Base-by-base conservation (phyloP, 2,329 filamentous ascomycete genomes). In the Aspergillus sp. region DNA sequence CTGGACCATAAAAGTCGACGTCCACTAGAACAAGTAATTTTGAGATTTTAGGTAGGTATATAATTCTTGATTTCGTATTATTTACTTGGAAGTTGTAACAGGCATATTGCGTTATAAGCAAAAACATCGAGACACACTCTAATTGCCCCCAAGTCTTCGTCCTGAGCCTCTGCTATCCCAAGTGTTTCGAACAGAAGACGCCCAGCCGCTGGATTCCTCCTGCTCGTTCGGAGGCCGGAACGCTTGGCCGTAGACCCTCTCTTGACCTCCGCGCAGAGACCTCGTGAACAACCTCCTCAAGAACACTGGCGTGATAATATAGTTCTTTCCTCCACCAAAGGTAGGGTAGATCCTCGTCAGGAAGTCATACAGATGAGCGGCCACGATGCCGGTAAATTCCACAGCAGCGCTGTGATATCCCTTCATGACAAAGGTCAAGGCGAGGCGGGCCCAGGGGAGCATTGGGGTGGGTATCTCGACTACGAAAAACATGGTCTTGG, bases 311-410 rank as follows among this genome's bases (percentile, higher is more conserved):
- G 93, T 95, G 15, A 84, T 82, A 41, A 97, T 82, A 53, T 89
- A 83, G 72, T 93, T 96, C 55, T 82, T 83, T 0, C 95, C 95
- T 59, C 91, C 91, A 34, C 93, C 94, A 73, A 95, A 95, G 59
- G 91, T 87, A 5, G 95, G 95, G 83, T 93, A 98, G 47, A 97
- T 84, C 53, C 91, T 86, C 2, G 91, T 92, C 54, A 97, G 77
- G 73, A 98, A 99, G 74, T 98, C 91, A 77, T 92, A 96, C 22
- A 95, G 72, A 75, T 99, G 95, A 4, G 93, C 93, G 13, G 93
- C 91, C 48, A 96, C 66, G 11, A 99, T 83, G n/a, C 95, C 95
- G 38, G 87, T 91, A 4, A 87, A 76, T 72, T 96, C 88, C 4
- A 88, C 71, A 59, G 91, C 73, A 11, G 91, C 84, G 19, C 78